Evolutionary conservation across 148 eudicot genomes (phyloP).

Genomic region (Heliosperma pusillum): DNA sequence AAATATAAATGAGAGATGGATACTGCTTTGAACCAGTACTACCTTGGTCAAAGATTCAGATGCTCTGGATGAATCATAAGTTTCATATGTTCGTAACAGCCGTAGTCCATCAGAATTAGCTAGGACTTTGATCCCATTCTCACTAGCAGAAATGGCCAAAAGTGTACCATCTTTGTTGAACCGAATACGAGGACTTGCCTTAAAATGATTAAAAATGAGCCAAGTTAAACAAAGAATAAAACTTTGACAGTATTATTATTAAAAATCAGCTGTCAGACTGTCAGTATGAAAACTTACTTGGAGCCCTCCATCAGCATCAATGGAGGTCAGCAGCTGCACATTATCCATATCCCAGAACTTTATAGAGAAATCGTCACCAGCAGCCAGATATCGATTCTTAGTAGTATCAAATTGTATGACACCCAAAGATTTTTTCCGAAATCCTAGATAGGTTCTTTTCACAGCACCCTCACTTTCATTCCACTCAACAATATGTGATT

Average conservation of each 20-base stretch:
- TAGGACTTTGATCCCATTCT: constrained; percentile 71
- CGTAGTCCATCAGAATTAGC: constrained; percentile 69
- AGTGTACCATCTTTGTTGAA: constrained; percentile 87
- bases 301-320: constrained; percentile 83
- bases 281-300: constrained; percentile 57
- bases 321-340: constrained; percentile 60
- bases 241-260: background rate
- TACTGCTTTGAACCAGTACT: constrained; percentile 44
- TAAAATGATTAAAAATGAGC: constrained; percentile 18
- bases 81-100: constrained; percentile 55
- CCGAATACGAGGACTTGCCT: constrained; percentile 89
- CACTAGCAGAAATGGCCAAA: constrained; percentile 72
- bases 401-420: constrained; percentile 82
- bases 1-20: too few species aligned
- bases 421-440: constrained; percentile 63
- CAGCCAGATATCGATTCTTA: constrained; percentile 66
- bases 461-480: constrained; percentile 87
- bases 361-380: constrained; percentile 76
- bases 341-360: constrained; percentile 95
- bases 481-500: constrained; percentile 90
- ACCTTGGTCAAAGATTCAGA: constrained; percentile 65
- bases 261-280: background rate
- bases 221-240: constrained; percentile 5
- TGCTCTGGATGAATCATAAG: constrained; percentile 60
- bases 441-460: constrained; percentile 71